A percentile compares a stretch with the other conserved stretches of the same genome.
Conservation (phyloP, 2,329 filamentous ascomycete species). For the Cladosporium sp. region DNA sequence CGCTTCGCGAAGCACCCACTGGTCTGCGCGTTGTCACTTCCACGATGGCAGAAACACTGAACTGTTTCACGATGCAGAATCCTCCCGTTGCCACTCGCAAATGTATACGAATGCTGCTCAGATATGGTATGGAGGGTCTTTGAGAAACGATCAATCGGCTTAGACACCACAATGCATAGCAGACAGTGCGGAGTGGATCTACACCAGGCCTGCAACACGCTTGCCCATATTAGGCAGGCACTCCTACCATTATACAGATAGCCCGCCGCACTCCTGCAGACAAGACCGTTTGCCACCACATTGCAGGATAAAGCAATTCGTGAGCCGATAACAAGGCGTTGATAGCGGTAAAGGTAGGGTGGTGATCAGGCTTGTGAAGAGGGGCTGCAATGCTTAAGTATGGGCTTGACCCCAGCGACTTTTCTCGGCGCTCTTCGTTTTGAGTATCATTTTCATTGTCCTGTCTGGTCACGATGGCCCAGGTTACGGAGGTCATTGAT, state of each 20-base stretch:
- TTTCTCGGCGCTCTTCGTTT: background rate
- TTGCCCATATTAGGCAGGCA: background rate
- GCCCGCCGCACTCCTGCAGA: background rate
- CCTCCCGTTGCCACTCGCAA: too few relatives aligned
- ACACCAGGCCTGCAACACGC: background rate
- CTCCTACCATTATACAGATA: background rate
- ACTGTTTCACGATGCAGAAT: too few relatives aligned
- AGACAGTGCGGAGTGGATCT: too few relatives aligned
- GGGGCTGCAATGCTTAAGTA: background rate
- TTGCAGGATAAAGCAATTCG: background rate
- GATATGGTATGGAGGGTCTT: too few relatives aligned
- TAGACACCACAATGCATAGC: too few relatives aligned
- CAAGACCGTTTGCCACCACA: background rate
- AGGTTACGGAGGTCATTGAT: conserved; percentile 29
- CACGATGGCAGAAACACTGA: too few relatives aligned
- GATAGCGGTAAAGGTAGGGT: background rate
- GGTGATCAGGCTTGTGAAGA: background rate
- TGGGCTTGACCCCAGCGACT: background rate
- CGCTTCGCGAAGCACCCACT: too few relatives aligned
- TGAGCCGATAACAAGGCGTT: background rate
- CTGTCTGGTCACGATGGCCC: conserved; percentile 16
- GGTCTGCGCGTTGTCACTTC: too few relatives aligned
- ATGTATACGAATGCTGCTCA: too few relatives aligned
- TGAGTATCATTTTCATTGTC: background rate
- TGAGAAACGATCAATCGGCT: too few relatives aligned